A percentile compares a stretch with the other conserved stretches of the same genome.
These are phyloP conservation scores for Coemansia aciculifera DNA, from an alignment of 192 early-diverging fungal genomes.

Conservation along the genomic window DNA sequence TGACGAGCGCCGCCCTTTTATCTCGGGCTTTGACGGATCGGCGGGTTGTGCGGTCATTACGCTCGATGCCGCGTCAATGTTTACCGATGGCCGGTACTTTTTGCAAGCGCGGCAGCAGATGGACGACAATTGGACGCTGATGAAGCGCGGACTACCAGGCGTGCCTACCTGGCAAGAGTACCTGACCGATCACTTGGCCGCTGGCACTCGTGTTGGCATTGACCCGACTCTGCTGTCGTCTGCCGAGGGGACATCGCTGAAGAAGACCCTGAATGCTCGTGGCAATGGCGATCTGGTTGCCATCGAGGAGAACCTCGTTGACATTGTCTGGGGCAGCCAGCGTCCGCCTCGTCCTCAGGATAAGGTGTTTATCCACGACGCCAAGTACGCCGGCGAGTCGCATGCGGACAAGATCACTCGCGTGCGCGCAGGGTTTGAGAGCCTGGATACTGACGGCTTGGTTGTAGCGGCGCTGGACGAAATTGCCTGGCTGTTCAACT, in stretches of 20 bases:
- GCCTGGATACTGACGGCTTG: constrained; percentile 69
- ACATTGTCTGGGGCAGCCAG: constrained; percentile 73
- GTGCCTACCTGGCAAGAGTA: constrained; percentile 91
- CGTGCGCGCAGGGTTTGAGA: constrained; percentile 67
- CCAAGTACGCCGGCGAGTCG: constrained; percentile 67
- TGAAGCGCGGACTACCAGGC: constrained; percentile 86
- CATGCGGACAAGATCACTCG: constrained; percentile 68
- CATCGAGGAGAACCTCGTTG: constrained; percentile 81
- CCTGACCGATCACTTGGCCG: constrained; percentile 69
- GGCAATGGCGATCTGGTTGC: constrained; percentile 66
- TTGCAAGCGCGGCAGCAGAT: constrained; percentile 92
- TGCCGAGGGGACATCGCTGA: constrained; percentile 61
- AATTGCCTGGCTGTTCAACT: constrained; percentile 95
- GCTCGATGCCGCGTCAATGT: constrained; percentile 75
- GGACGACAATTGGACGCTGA: constrained; percentile 90
- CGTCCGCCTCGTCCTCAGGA: constrained; percentile 76
- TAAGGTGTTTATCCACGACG: constrained; percentile 63
- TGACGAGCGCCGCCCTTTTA: constrained; percentile 86
- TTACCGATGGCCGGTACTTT: constrained; percentile 98
- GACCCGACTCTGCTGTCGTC: constrained; percentile 87
- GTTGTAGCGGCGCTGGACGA: constrained; percentile 91
- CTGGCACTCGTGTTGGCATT: constrained; percentile 82
- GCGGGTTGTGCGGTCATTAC: constrained; percentile 93
- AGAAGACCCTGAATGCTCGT: constrained; percentile 54
- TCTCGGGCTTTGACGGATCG: constrained; percentile 96